Conservation (phyloP, 2,329 filamentous ascomycete genomes). For the Phialocephala subalpina region DNA sequence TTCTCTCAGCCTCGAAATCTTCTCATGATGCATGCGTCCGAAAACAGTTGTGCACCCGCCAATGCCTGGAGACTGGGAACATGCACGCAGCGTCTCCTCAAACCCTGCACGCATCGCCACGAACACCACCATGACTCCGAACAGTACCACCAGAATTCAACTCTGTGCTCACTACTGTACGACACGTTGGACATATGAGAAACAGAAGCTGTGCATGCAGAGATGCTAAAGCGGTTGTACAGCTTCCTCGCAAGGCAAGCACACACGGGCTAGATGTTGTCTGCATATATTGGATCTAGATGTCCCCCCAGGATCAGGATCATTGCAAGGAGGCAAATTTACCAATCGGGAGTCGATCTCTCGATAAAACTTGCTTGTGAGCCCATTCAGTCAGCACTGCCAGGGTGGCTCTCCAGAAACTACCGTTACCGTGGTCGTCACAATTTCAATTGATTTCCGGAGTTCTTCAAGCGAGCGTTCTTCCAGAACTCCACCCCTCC, state of each 20-base stretch:
- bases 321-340: conserved; percentile 25
- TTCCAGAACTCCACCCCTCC: conserved; percentile 9
- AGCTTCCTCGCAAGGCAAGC: conserved; percentile 20
- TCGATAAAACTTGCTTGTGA: conserved; percentile 33
- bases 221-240: conserved; percentile 26
- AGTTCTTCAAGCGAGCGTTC: conserved; percentile 16
- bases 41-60: conserved; percentile 13
- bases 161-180: conserved; percentile 15
- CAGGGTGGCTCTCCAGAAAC: conserved; percentile 1
- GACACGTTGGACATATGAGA: conserved; percentile 19
- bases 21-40: conserved; percentile 14
- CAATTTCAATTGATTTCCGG: conserved; percentile 9
- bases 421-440: conserved; percentile 14
- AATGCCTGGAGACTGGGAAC: conserved; percentile 18
- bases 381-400: conserved; percentile 16
- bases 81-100: conserved; percentile 21
- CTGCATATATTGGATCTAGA: conserved; percentile 42
- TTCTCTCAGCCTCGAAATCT: background rate
- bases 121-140: conserved; percentile 16
- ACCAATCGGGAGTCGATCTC: conserved; percentile 35
- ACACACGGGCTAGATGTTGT: conserved; percentile 30
- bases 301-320: conserved; percentile 34
- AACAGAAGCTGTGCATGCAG: background rate
- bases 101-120: conserved; percentile 18
- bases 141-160: conserved; percentile 6